A percentile compares a stretch with the other conserved stretches of the same genome.
Conservation (phyloP, 2,329 filamentous ascomycete genomes). For the Volutella citrinella region DNA sequence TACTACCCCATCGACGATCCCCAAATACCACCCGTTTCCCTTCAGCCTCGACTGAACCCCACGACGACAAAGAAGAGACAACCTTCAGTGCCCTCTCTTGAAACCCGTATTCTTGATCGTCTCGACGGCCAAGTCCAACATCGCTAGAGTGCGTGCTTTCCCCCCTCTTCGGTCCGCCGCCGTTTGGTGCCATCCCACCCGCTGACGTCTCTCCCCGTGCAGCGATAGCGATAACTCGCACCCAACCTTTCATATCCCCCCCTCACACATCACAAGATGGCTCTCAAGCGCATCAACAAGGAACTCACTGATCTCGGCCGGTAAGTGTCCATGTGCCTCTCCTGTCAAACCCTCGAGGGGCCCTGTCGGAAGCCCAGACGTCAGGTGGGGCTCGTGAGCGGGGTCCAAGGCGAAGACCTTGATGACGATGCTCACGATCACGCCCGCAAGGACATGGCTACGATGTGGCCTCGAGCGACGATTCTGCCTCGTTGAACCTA, state of each 20-base stretch:
- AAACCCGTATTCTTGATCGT: slow-evolving; percentile 17
- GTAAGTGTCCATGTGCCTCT: slow-evolving; percentile 52
- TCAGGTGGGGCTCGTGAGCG: slow-evolving; percentile 38
- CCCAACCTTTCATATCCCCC: slow-evolving; percentile 25
- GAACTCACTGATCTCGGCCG: slow-evolving; percentile 87
- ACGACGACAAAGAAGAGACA: slow-evolving; percentile 8
- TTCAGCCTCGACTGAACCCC: slow-evolving; percentile 27
- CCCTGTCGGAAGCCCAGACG: slow-evolving; percentile 25
- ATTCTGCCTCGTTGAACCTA: too few relatives aligned
- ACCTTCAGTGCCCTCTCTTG: slow-evolving; percentile 4
- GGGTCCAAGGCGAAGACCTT: slow-evolving; percentile 26
- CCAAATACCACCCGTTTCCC: slow-evolving; percentile 27
- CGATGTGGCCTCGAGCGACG: too few relatives aligned
- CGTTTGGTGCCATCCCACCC: too few relatives aligned
- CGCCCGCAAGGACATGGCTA: too few relatives aligned
- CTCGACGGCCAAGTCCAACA: slow-evolving; percentile 18
- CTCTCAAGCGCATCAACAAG: slow-evolving; percentile 93
- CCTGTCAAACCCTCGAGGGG: slow-evolving; percentile 19
- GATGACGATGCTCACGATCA: slow-evolving; percentile 14
- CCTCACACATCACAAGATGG: slow-evolving; percentile 55
- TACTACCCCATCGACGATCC: slow-evolving; percentile 26
- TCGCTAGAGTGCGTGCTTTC: slow-evolving; percentile 27
- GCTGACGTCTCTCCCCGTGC: slow-evolving; percentile 23
- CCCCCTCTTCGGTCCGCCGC: slow-evolving; percentile 4
- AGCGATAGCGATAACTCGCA: slow-evolving; percentile 26